Conservation (phyloP, 257 asterid species). For the Capsicum pubescens region DNA sequence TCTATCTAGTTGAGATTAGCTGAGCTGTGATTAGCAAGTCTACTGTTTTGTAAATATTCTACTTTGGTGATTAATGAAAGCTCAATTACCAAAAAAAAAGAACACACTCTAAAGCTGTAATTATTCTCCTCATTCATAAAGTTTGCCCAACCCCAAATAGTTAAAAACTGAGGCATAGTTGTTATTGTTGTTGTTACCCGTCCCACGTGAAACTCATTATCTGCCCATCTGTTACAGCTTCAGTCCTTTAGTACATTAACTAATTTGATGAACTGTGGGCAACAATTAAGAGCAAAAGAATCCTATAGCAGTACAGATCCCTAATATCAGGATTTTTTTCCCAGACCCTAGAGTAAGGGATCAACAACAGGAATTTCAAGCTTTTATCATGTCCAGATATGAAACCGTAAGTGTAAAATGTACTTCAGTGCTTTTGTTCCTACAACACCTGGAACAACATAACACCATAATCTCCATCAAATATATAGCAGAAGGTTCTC, state of each 20-base stretch:
- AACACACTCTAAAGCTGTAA: conserved; percentile 87
- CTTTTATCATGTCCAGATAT: conserved; percentile 26
- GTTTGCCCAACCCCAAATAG: background rate
- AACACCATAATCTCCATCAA: conserved; percentile 17
- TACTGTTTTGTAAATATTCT: too few relatives aligned
- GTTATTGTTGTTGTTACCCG: background rate
- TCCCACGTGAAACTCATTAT: conserved; percentile 1
- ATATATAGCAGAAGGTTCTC: conserved; percentile 14
- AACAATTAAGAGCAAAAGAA: conserved; percentile 20
- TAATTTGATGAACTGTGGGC: conserved; percentile 11
- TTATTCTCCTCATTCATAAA: background rate
- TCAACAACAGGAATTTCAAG: conserved; percentile 12
- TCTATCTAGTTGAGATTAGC: too few relatives aligned
- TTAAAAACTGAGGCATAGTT: conserved; percentile 1
- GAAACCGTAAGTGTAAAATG: background rate
- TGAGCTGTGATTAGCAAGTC: too few relatives aligned
- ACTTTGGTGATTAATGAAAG: too few relatives aligned
- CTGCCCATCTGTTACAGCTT: conserved; percentile 20
- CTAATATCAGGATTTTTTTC: background rate
- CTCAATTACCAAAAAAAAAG: too few relatives aligned
- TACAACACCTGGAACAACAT: conserved; percentile 17
- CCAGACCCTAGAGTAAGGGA: conserved; percentile 2
- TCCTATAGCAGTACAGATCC: background rate
- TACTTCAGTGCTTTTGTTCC: background rate
- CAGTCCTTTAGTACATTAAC: conserved; percentile 19